phyloP scores from a whole-genome alignment of 2,329 filamentous ascomycete genomes.

The Beauveria sp. region DNA sequence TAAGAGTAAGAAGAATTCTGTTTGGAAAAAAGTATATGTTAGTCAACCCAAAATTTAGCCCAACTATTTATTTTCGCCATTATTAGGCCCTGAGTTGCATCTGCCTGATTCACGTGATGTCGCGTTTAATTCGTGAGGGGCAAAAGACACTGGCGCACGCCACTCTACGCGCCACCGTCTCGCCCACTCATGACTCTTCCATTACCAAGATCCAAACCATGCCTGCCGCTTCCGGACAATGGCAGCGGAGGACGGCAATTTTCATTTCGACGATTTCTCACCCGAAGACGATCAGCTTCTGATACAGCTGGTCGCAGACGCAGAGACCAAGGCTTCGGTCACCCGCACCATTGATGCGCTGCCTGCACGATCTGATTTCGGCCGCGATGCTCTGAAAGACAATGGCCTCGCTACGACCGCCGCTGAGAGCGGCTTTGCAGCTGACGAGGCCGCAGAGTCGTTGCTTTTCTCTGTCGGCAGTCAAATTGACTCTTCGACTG shows the following conservation, averaged over 20 bases:
- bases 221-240: not conserved
- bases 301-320: constrained; percentile 23
- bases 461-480: not conserved
- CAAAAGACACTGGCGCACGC: not conserved
- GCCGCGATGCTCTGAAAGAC: not conserved
- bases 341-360: constrained; percentile 1
- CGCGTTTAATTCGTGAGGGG: constrained; percentile 5
- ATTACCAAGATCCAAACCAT: not conserved
- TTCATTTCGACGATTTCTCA: constrained; percentile 40
- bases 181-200: not conserved
- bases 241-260: constrained; percentile 33
- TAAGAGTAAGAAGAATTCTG: too few species aligned
- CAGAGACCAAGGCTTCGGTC: constrained; percentile 12
- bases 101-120: constrained; percentile 8
- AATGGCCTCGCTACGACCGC: not conserved
- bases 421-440: not conserved
- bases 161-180: constrained; percentile 3
- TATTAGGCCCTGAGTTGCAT: too few species aligned
- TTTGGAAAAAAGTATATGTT: too few species aligned
- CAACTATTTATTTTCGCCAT: too few species aligned
- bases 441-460: not conserved
- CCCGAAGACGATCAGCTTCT: constrained; percentile 38
- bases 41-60: too few species aligned
- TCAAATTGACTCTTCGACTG: constrained; percentile 37
- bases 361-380: not conserved